These are phyloP conservation scores for Talaromyces albobiverticillius DNA, from an alignment of 2,329 filamentous ascomycete species.

Conservation along the genomic window DNA sequence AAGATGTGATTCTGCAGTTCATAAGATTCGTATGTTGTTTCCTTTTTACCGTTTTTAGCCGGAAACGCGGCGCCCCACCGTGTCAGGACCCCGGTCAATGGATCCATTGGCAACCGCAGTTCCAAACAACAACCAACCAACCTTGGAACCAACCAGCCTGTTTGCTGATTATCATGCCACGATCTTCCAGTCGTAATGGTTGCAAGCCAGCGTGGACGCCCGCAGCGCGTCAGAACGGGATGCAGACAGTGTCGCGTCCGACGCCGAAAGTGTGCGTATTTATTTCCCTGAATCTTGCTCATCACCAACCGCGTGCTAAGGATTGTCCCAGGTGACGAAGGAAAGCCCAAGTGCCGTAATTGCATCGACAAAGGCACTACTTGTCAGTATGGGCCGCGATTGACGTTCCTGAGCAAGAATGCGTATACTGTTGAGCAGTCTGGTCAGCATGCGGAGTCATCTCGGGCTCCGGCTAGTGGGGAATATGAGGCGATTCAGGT, in stretches of 20 bases:
- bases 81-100: no score
- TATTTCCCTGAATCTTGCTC: not conserved
- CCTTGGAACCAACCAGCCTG: no score
- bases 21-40: no score
- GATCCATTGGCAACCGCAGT: no score
- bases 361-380: constrained; percentile 47
- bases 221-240: constrained; percentile 36
- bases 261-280: constrained; percentile 36
- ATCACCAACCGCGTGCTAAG: no score
- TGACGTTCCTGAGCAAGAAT: constrained; percentile 52
- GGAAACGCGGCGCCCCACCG: no score
- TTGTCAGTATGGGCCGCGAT: constrained; percentile 48
- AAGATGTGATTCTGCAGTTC: no score
- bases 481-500: constrained; percentile 24
- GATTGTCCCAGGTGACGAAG: constrained; percentile 46
- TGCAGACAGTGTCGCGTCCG: constrained; percentile 51
- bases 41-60: no score
- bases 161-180: no score
- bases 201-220: no score
- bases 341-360: constrained; percentile 49
- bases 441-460: constrained; percentile 5
- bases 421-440: constrained; percentile 37
- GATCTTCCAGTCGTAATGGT: no score
- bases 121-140: no score
- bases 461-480: not conserved